Percentiles rank a stretch among this genome's conserved stretches.
These are phyloP conservation scores for Protostelium mycophagum DNA, from an alignment of 78 protist genomes.

Conservation along the genomic window DNA sequence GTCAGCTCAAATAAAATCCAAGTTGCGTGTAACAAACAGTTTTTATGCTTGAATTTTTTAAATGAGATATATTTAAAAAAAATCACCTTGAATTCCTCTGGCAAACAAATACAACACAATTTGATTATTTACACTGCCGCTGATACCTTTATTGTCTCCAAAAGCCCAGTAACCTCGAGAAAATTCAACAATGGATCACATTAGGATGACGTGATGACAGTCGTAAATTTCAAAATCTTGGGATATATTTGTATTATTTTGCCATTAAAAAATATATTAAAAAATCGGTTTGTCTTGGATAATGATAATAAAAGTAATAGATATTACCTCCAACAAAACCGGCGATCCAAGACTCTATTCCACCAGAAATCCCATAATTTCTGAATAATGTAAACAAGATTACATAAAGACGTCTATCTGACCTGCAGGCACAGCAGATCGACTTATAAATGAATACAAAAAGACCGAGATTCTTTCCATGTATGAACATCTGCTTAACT, in stretches of 20 bases:
- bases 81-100: constrained; percentile 6
- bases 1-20: constrained; percentile 5
- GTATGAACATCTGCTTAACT: constrained; percentile 63
- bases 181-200: too few species aligned
- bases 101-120: constrained; percentile 57
- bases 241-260: too few species aligned
- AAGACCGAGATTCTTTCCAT: constrained; percentile 61
- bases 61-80: background rate
- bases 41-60: background rate
- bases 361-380: constrained; percentile 41
- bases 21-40: background rate
- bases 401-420: too few species aligned
- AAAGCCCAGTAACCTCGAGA: constrained; percentile 31
- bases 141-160: constrained; percentile 32
- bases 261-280: too few species aligned
- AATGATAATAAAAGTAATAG: too few species aligned
- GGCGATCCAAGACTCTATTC: constrained; percentile 49
- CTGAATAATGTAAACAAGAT: too few species aligned
- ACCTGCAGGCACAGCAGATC: constrained; percentile 45
- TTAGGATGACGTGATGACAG: too few species aligned
- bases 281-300: background rate
- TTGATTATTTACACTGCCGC: constrained; percentile 66
- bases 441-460: constrained; percentile 49
- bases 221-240: too few species aligned
- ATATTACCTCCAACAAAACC: constrained; percentile 67